Evolutionary conservation across 2,329 filamentous ascomycete species (phyloP).

Genomic region (Teratosphaeria viscida): DNA sequence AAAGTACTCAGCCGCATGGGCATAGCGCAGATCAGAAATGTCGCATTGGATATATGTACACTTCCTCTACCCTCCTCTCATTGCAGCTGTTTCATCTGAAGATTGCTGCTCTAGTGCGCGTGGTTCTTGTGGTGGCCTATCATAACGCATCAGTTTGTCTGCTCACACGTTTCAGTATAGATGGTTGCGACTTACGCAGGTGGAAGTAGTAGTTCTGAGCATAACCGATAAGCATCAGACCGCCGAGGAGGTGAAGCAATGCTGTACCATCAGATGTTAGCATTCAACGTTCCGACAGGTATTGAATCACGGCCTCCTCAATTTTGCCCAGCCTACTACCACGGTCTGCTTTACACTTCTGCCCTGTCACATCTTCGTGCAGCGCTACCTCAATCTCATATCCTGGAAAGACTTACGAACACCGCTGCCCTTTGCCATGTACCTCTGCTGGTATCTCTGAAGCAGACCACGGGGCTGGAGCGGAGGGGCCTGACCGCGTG

Average conservation of each 20-base stretch:
- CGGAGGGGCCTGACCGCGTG: slow-evolving; percentile 80
- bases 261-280: slow-evolving; percentile 42
- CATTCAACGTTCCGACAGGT: background rate
- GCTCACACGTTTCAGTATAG: slow-evolving; percentile 28
- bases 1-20: background rate
- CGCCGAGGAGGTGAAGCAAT: slow-evolving; percentile 73
- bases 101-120: slow-evolving; percentile 58
- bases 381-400: background rate
- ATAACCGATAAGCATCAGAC: slow-evolving; percentile 75
- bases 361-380: background rate
- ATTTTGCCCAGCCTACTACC: background rate
- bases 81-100: background rate
- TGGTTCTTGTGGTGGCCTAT: slow-evolving; percentile 99
- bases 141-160: background rate
- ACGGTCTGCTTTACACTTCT: background rate
- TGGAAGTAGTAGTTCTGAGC: slow-evolving; percentile 99
- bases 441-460: slow-evolving; percentile 71
- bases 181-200: slow-evolving; percentile 61
- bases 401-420: background rate
- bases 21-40: background rate
- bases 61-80: slow-evolving; percentile 1
- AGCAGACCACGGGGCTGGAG: slow-evolving; percentile 71
- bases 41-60: slow-evolving; percentile 10
- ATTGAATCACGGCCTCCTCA: background rate
- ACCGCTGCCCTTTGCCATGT: slow-evolving; percentile 61